Evolutionary conservation across 805 yeast genomes (phyloP).

Genomic region (Suhomyces emberorum): DNA sequence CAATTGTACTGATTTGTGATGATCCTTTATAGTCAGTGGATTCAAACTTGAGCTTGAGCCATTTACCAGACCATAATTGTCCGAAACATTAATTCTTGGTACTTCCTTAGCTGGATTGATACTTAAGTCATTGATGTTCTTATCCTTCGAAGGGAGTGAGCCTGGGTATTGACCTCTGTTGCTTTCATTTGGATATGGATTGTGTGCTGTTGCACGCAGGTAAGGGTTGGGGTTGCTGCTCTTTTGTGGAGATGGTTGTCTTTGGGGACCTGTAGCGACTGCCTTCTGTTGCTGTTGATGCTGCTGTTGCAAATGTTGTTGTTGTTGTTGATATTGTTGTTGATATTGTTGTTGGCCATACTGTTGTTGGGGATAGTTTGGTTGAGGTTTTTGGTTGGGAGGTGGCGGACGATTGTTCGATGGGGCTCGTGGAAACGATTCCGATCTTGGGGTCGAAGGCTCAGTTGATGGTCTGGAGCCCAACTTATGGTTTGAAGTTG

Average conservation of each 20-base stretch:
- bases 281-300: no score
- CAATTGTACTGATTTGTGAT: slow-evolving; percentile 37
- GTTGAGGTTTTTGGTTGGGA: background rate
- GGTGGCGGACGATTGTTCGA: background rate
- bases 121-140: slow-evolving; percentile 4
- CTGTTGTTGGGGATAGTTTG: background rate
- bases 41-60: background rate
- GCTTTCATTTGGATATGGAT: background rate
- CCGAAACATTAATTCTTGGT: background rate
- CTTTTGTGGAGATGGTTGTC: no score
- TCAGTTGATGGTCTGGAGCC: background rate
- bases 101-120: slow-evolving; percentile 1
- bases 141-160: background rate
- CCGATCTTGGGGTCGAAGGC: slow-evolving; percentile 1
- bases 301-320: no score
- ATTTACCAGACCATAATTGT: background rate
- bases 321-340: background rate
- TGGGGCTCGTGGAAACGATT: background rate
- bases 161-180: background rate
- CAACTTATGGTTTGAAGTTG: slow-evolving; percentile 13
- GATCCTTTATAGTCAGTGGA: slow-evolving; percentile 9
- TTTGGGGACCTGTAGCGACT: no score
- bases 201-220: background rate
- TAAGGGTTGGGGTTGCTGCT: no score
- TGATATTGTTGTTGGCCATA: no score